Base-by-base conservation (phyloP, 306 rosid genomes). In the Hippophae gyantsensis region DNA sequence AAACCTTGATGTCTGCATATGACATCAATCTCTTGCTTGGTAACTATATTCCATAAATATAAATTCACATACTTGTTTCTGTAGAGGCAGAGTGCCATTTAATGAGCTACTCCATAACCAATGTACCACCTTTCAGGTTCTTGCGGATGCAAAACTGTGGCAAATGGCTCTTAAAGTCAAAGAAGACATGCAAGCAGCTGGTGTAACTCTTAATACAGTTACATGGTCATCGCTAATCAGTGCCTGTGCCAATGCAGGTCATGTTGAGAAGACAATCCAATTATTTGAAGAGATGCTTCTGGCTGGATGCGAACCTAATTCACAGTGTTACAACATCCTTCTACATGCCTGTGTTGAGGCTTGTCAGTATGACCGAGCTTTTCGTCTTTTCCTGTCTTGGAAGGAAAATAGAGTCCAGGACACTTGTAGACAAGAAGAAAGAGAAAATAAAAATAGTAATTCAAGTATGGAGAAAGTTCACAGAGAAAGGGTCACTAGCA, bases 171-270 rank as follows among this genome's bases (percentile, higher is more conserved):
- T 90, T 50, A 73, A 77, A 58, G 82, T 87, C 69, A 90, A 87
- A 81, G 80, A 67, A 52, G 98, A 92, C 78, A 92, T 92, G 98
- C 73, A 74, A 62, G 74, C 82, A 55, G 85, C 96, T 10, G 95
- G 89, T 60, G 98, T 92, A 26, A 72, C 81, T 41, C 95, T 84
- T 10, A 92, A 92, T 69, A 83, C 67, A 9, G 65, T 92, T 63
- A 87, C 96, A 18, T 92, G 98, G 93, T 85, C 98, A 48, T 85
- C 98, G 43, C 74, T 87, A 70, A 92, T 92, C 82, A 92, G 69
- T 65, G 94, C 98, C 68, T 87, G 95, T 64, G 95, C 98, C 64
- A 92, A 87, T 72, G 88, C 92, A n/a, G 98, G 96, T 71, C 89
- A 80, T 46, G 92, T 85, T 43, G 95, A 87, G 76, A 81, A 78